Percentiles rank a stretch among this genome's conserved stretches.
Conservation (phyloP, 2,329 filamentous ascomycete genomes). For the Diaporthe australafricana region DNA sequence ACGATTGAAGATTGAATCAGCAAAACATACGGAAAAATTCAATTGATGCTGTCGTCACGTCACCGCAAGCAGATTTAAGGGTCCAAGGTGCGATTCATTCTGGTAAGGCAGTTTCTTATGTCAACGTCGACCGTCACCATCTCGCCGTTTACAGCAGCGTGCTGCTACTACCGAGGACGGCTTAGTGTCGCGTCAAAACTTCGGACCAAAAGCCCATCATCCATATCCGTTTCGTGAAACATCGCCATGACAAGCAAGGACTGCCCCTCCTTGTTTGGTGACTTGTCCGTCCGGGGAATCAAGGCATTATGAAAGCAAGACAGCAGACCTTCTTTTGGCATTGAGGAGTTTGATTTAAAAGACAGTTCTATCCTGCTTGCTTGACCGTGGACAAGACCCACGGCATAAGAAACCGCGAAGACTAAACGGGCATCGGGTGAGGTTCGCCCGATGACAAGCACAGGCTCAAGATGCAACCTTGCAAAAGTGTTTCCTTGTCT, state of each 20-base stretch:
- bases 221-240: constrained; percentile 22
- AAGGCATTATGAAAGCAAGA: not conserved
- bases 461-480: not conserved
- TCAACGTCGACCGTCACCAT: not conserved
- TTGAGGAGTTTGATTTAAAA: not conserved
- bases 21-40: not conserved
- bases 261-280: not conserved
- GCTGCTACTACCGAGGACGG: not conserved
- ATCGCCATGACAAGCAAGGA: constrained; percentile 18
- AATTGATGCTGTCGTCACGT: constrained; percentile 6
- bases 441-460: not conserved
- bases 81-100: not conserved
- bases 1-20: not conserved
- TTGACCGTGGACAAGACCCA: not conserved
- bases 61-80: not conserved
- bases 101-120: not conserved
- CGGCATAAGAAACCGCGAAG: not conserved
- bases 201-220: not conserved
- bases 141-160: not conserved
- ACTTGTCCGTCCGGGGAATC: constrained; percentile 1
- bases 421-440: not conserved
- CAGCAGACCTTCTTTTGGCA: not conserved
- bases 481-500: not conserved
- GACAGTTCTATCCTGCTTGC: not conserved
- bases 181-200: constrained; percentile 1